These are phyloP conservation scores for Alternaria triticimaculans DNA, from an alignment of 2,329 filamentous ascomycete species.

Conservation along the genomic window DNA sequence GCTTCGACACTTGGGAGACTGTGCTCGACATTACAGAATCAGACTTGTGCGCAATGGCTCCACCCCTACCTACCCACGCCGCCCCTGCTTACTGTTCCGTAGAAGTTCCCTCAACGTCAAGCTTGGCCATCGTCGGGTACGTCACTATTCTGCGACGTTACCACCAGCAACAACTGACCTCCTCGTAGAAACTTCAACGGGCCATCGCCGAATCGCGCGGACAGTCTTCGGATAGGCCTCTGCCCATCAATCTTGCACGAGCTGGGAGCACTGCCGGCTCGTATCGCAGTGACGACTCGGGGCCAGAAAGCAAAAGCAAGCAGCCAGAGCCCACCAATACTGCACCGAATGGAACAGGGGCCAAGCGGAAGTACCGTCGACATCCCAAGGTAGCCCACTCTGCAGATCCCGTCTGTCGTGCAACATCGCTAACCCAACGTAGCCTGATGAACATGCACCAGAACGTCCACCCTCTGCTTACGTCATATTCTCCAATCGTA, in stretches of 20 bases:
- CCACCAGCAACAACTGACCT: slow-evolving; percentile 6
- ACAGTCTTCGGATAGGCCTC: slow-evolving; percentile 46
- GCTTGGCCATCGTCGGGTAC: slow-evolving; percentile 78
- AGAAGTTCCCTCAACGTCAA: slow-evolving; percentile 79
- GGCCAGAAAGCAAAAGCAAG: slow-evolving; percentile 57
- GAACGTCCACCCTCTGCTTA: slow-evolving; percentile 83
- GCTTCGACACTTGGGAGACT: slow-evolving; percentile 85
- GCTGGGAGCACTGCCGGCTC: slow-evolving; percentile 62
- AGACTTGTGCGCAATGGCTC: slow-evolving; percentile 67
- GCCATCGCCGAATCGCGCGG: slow-evolving; percentile 78
- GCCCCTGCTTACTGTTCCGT: slow-evolving; percentile 17
- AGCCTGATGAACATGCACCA: slow-evolving; percentile 80
- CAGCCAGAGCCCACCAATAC: slow-evolving; percentile 51
- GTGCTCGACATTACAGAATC: slow-evolving; percentile 85
- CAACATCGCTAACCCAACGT: slow-evolving; percentile 23
- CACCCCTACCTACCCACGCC: slow-evolving; percentile 12
- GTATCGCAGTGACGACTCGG: slow-evolving; percentile 62
- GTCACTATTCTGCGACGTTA: slow-evolving; percentile 31
- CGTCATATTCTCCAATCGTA: slow-evolving; percentile 85
- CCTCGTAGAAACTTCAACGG: slow-evolving; percentile 75
- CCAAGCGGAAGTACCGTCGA: slow-evolving; percentile 77
- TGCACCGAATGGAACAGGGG: slow-evolving; percentile 29
- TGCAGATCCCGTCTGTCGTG: background rate
- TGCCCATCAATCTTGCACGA: slow-evolving; percentile 50
- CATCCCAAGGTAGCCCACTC: slow-evolving; percentile 70